phyloP scores from a whole-genome alignment of 2,329 filamentous ascomycete genomes.

The Diaporthe helianthi region DNA sequence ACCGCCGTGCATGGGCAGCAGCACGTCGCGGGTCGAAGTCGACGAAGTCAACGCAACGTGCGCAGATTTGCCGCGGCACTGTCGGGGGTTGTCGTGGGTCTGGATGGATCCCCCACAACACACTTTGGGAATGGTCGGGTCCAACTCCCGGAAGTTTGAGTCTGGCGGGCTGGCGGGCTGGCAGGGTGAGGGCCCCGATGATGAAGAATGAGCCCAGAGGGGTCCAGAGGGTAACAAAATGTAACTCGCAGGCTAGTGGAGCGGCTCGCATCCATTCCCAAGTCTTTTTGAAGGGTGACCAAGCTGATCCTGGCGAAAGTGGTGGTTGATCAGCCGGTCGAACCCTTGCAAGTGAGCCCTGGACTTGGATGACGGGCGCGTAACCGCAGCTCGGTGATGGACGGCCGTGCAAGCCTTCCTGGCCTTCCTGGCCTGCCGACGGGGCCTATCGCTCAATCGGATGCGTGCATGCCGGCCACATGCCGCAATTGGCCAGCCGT shows the following conservation, averaged over 20 bases:
- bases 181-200: background rate
- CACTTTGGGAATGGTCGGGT: constrained; percentile 20
- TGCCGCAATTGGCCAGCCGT: constrained; percentile 50
- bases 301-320: constrained; percentile 32
- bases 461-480: constrained; percentile 46
- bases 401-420: constrained; percentile 49
- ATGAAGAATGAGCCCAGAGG: constrained; percentile 12
- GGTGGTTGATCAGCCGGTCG: constrained; percentile 34
- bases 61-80: constrained; percentile 21
- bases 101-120: constrained; percentile 13
- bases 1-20: constrained; percentile 15
- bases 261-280: constrained; percentile 28
- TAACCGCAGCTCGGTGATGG: constrained; percentile 59
- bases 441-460: constrained; percentile 55
- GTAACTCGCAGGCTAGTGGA: constrained; percentile 24
- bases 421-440: constrained; percentile 51
- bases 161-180: background rate
- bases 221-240: constrained; percentile 3
- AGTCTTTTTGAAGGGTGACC: background rate
- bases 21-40: background rate
- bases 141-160: constrained; percentile 5
- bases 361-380: constrained; percentile 51
- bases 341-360: constrained; percentile 50
- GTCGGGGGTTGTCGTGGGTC: constrained; percentile 17
- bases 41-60: constrained; percentile 32